These are phyloP conservation scores for Xylariales sp. DNA, from an alignment of 2,329 filamentous ascomycete species.

Conservation along the genomic window DNA sequence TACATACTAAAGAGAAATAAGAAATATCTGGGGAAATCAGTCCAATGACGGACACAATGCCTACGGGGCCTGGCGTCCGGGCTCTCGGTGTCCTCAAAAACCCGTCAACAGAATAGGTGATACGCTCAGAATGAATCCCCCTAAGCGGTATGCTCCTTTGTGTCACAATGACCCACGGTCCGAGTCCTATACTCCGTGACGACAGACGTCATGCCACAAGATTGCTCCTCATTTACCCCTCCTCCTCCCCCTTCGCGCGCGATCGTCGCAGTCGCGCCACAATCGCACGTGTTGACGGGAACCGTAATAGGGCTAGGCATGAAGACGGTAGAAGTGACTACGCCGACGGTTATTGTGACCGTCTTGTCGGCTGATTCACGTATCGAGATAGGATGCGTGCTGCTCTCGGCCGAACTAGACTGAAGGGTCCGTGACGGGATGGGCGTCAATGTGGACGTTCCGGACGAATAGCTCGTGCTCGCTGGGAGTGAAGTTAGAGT, in stretches of 20 bases:
- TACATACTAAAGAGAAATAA: too few species aligned
- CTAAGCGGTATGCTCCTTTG: neutral
- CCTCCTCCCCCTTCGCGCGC: neutral
- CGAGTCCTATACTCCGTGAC: slow-evolving; percentile 24
- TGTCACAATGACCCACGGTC: slow-evolving; percentile 15
- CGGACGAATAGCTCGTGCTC: neutral
- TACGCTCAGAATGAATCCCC: too few species aligned
- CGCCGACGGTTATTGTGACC: slow-evolving; percentile 23
- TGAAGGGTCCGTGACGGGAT: slow-evolving; percentile 9
- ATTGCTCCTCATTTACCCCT: neutral
- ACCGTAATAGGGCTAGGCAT: slow-evolving; percentile 37
- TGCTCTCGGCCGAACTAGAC: neutral
- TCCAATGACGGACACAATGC: too few species aligned
- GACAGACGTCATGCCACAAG: neutral
- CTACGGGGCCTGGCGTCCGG: neutral
- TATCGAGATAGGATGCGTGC: neutral
- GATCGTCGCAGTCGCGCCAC: slow-evolving; percentile 4
- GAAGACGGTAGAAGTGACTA: slow-evolving; percentile 36
- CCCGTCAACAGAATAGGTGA: neutral
- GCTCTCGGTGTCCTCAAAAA: neutral
- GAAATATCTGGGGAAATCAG: too few species aligned
- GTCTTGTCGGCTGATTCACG: slow-evolving; percentile 16
- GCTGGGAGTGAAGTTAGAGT: slow-evolving; percentile 9
- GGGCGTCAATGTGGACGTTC: slow-evolving; percentile 28
- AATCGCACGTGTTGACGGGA: slow-evolving; percentile 27